A percentile compares a stretch with the other conserved stretches of the same genome.
Evolutionary conservation across 768 basidiomycete species (phyloP).

Genomic region (Polyporus arcularius): DNA sequence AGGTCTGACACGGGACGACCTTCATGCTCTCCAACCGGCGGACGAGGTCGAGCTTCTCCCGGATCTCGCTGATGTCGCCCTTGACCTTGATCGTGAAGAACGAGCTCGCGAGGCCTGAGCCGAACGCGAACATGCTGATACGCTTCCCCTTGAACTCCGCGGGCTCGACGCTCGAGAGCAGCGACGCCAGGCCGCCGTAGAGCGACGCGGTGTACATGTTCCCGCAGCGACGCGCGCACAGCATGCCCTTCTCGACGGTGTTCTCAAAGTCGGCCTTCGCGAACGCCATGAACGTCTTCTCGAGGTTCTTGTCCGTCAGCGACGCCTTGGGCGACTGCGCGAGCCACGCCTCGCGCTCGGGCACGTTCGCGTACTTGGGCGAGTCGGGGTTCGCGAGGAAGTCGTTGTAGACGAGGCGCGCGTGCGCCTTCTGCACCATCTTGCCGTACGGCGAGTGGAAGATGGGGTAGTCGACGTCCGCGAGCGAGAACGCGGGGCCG

Average conservation of each 20-base stretch:
- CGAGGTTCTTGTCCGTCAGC: constrained; percentile 90
- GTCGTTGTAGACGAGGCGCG: constrained; percentile 90
- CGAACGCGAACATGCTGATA: constrained; percentile 94
- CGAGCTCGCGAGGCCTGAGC: constrained; percentile 90
- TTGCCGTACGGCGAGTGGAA: constrained; percentile 99
- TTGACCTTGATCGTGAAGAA: constrained; percentile 90
- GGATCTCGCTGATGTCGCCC: constrained; percentile 84
- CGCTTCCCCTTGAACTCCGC: constrained; percentile 77
- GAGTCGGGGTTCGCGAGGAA: constrained; percentile 77
- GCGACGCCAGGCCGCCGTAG: constrained; percentile 90
- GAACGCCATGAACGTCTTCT: constrained; percentile 88
- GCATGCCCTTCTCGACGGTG: constrained; percentile 81
- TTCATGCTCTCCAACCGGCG: constrained; percentile 81
- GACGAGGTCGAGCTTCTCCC: constrained; percentile 78
- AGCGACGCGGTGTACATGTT: constrained; percentile 99
- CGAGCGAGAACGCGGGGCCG: constrained; percentile 63
- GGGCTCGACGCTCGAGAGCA: constrained; percentile 75
- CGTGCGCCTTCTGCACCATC: constrained; percentile 96
- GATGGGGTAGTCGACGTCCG: constrained; percentile 87
- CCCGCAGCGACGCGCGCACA: constrained; percentile 86
- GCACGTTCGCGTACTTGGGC: constrained; percentile 68
- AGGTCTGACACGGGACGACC: constrained; percentile 90
- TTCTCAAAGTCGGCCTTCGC: constrained; percentile 74
- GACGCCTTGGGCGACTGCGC: constrained; percentile 68
- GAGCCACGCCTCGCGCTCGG: constrained; percentile 71